Base-by-base conservation (phyloP, 2,329 filamentous ascomycete species). In the Akanthomyces muscarius region DNA sequence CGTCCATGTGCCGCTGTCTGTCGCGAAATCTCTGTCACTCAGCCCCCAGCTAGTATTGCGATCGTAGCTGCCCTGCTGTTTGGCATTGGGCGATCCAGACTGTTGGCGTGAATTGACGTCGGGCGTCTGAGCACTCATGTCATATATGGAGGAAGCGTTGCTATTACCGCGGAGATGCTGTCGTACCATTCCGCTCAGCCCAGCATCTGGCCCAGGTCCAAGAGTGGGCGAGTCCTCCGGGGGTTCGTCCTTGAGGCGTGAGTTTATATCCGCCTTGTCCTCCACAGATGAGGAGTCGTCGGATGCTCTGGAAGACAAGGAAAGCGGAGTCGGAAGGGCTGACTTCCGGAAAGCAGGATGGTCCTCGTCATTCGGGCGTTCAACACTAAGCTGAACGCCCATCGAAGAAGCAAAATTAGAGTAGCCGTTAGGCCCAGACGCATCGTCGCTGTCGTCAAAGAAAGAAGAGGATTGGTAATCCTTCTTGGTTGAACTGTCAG, bases 131-230 rank as follows among this genome's bases (percentile, higher is more conserved):
- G 77, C 11, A 78, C 78, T 28, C 75, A 76, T 62, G 30, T 84
- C 86, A 68, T 91, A 92, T 30, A 95, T 81, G 0, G 92, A 96
- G 0, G 94, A 98, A 16, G 86, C 83, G 64, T 88, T 89, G 76
- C 94, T 98, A 66, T 89, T 86, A 41, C 86, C 86, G 57, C 95
- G 87, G 47, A 98, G 78, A 78, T 98, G 95, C 65, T 93, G 89
- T 38, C 89, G 86, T 52, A 97, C 88, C 80, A 97, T 84, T 2
- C 89, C 90, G 69, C 89, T 94, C 18, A 97, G 80, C 1, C 91
- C 92, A 13, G 71, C 61, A 18, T 80, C 79, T 0, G 89, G 88
- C 1, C 80, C 80, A 0, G 90, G 88, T 2, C 89, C 89, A 6
- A 97, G 77, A 0, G 91, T 96, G 0, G 93, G 92, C 0, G 92